These are phyloP conservation scores for Trichoderma orchidacearum DNA, from an alignment of 495 filamentous ascomycete species.

Conservation along the genomic window DNA sequence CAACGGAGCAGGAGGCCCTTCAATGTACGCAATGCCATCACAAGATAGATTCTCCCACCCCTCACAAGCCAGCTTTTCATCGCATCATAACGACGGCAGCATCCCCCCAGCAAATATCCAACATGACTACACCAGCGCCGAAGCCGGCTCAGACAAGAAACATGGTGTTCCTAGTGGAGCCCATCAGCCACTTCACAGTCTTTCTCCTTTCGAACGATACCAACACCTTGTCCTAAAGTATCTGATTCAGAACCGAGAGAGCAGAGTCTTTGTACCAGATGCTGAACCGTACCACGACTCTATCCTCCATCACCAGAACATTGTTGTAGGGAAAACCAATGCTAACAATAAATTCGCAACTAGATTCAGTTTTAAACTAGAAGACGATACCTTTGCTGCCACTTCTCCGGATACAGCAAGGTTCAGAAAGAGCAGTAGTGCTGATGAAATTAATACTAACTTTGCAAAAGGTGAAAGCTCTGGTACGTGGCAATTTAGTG, in stretches of 20 bases:
- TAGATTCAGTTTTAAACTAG: constrained; percentile 37
- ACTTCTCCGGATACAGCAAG: constrained; percentile 15
- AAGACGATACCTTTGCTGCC: constrained; percentile 21
- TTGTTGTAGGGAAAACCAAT: constrained; percentile 1
- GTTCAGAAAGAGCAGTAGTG: constrained; percentile 39
- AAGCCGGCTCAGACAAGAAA: background rate
- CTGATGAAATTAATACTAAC: constrained; percentile 65
- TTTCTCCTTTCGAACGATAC: constrained; percentile 12
- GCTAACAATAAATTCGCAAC: constrained; percentile 17
- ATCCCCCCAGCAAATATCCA: background rate
- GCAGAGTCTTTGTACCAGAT: background rate
- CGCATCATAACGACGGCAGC: background rate
- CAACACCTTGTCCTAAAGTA: constrained; percentile 12
- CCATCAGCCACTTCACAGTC: background rate
- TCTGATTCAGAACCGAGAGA: constrained; percentile 5
- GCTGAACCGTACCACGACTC: background rate
- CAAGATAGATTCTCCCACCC: too few species aligned
- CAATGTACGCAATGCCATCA: constrained; percentile 22
- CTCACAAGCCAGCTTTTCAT: background rate
- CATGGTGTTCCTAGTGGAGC: constrained; percentile 2
- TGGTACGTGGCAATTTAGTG: constrained; percentile 26
- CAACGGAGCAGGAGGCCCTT: constrained; percentile 9
- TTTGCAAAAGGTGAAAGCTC: constrained; percentile 26
- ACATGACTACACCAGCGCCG: background rate
- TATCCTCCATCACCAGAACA: background rate